These are phyloP conservation scores for Geotrichum carabidarum DNA, from an alignment of 1,139 yeast genomes.

Conservation along the genomic window DNA sequence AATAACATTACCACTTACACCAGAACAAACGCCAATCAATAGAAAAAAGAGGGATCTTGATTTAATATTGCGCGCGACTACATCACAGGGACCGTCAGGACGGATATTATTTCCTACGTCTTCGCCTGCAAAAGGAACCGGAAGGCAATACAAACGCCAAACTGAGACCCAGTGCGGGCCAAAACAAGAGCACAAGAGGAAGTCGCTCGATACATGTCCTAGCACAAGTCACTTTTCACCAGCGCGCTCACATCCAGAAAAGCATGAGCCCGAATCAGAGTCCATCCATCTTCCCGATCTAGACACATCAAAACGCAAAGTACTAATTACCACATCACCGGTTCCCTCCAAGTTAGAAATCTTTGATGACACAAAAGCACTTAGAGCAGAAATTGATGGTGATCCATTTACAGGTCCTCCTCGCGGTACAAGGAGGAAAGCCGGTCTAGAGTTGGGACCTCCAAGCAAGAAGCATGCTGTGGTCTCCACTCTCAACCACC, in stretches of 20 bases:
- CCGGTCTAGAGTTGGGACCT: background rate
- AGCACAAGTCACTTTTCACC: background rate
- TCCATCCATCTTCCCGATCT: background rate
- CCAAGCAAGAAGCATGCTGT: background rate
- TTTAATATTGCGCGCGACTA: constrained; percentile 8
- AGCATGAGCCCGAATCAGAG: background rate
- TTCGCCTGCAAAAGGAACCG: constrained; percentile 19
- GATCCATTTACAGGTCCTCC: constrained; percentile 8
- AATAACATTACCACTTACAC: constrained; percentile 19
- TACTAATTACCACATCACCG: constrained; percentile 1
- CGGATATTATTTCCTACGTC: constrained; percentile 17
- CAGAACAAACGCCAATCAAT: constrained; percentile 21
- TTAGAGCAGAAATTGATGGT: constrained; percentile 25
- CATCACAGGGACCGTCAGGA: constrained; percentile 5
- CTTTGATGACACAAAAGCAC: constrained; percentile 26
- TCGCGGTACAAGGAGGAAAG: constrained; percentile 6
- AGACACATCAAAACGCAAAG: background rate
- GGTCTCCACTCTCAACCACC: constrained; percentile 14
- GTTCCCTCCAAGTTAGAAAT: constrained; percentile 19
- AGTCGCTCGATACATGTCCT: constrained; percentile 1
- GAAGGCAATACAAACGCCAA: constrained; percentile 14
- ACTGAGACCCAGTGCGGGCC: background rate
- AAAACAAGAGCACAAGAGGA: background rate
- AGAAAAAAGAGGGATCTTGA: constrained; percentile 17
- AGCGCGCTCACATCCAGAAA: background rate